Evolutionary conservation across 164 flowering plant species (phyloP).

Genomic region (Piper longum): DNA sequence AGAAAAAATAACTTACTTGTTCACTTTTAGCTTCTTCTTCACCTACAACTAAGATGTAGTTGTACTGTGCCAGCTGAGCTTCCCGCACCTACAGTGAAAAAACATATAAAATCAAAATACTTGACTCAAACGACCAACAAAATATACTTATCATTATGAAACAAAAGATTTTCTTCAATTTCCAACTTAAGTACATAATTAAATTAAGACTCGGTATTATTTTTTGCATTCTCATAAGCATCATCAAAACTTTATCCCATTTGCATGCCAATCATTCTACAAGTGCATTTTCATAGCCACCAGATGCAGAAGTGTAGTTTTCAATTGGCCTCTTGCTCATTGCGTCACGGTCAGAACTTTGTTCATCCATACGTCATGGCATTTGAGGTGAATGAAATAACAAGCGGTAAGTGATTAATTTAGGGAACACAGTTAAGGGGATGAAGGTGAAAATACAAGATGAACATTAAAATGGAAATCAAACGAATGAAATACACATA

Average conservation of each 20-base stretch:
- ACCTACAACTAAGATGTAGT: slow-evolving; percentile 89
- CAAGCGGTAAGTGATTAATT: too few relatives aligned
- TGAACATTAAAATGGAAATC: neutral
- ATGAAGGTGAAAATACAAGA: too few relatives aligned
- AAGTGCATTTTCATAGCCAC: neutral
- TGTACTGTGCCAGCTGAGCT: slow-evolving; percentile 94
- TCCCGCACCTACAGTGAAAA: slow-evolving; percentile 53
- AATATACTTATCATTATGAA: neutral
- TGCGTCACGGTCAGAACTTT: too few relatives aligned
- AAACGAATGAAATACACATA: neutral
- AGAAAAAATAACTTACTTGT: slow-evolving; percentile 31
- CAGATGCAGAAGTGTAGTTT: too few relatives aligned
- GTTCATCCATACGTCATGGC: too few relatives aligned
- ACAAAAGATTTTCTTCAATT: neutral
- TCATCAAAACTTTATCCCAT: neutral
- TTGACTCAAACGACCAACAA: neutral
- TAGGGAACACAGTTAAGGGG: too few relatives aligned
- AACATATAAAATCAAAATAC: neutral
- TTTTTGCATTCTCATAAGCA: neutral
- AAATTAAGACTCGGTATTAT: neutral
- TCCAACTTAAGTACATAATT: neutral
- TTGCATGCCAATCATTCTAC: neutral
- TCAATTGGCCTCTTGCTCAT: too few relatives aligned
- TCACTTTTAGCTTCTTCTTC: slow-evolving; percentile 69
- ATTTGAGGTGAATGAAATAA: neutral